Base-by-base conservation (phyloP, 305 asterid species). In the Ilex paraguariensis region DNA sequence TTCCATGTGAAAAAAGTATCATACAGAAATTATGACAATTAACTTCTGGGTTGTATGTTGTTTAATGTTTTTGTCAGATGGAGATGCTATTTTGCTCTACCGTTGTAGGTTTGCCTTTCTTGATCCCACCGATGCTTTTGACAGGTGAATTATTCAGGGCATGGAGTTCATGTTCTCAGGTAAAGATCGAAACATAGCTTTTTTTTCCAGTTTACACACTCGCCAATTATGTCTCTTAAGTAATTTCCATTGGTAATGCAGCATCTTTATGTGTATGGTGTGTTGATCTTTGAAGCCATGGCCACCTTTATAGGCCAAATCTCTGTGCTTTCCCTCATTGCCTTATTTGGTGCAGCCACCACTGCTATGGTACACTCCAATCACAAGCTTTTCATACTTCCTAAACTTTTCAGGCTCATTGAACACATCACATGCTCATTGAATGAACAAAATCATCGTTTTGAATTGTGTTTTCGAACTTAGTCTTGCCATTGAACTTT, bases 41-140 rank as follows among this genome's bases (percentile, higher is more conserved):
- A 59, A 62, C 13, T 57, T 48, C 45, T 54, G 60, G 17, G 2
- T 55, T 9, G 5, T 15, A 63, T 31, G 17, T 68, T 48, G 31
- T n/a, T 56, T 48, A 3, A 31, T 48, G 5, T 68, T 49, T 55
- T 3, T 56, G 40, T 66, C 84, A 91, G 98, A 91, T 81, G 72
- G 98, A 91, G 73, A 88, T 91, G 98, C 95, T 91, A 55, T 91
- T 86, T 70, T 91, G 98, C 84, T 84, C 98, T 14, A 91, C 98
- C 39, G 81, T 88, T n/a, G 98, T 91, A 3, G 98, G 98, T 63
- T 82, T 91, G 86, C 98, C 98, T 14, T 79, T 91, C 87, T 78
- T 91, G 85, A 79, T 91, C 50, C 88, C 87, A 42, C 96, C 98
- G 10, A 91, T 91, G 96, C 60, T 91, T 50, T 53, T 91, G 40